Evolutionary conservation across 1,284 basidiomycete genomes (phyloP).

Genomic region (Sanghuangporus weigelae): DNA sequence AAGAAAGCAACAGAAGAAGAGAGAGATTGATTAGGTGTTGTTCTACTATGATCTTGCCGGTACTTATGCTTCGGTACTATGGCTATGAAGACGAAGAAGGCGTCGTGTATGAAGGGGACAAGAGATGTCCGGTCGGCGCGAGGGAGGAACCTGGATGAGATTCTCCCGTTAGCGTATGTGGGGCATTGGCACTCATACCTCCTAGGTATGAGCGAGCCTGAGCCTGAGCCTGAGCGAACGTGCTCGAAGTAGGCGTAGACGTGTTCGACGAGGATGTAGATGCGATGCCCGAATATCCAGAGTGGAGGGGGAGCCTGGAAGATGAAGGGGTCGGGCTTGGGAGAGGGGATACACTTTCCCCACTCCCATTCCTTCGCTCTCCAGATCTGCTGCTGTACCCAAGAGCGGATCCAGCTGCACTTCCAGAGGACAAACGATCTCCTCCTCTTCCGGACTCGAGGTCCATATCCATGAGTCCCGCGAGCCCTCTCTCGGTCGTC

Average conservation of each 20-base stretch:
- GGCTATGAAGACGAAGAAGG: not conserved
- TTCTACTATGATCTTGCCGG: not conserved
- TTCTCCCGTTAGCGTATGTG: not conserved
- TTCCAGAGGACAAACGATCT: slow-evolving; percentile 31
- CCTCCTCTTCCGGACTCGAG: slow-evolving; percentile 28
- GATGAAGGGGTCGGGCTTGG: not conserved
- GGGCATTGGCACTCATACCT: not conserved
- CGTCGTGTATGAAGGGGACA: not conserved
- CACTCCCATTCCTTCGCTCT: not conserved
- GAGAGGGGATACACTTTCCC: not conserved
- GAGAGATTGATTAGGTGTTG: not conserved
- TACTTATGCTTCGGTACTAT: not conserved
- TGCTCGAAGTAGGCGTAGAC: not conserved
- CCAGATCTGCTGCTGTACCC: not conserved
- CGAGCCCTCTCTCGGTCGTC: slow-evolving; percentile 49
- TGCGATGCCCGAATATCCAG: not conserved
- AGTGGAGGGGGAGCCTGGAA: not conserved
- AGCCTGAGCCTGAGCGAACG: not conserved
- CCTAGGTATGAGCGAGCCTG: not conserved
- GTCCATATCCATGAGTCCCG: slow-evolving; percentile 28
- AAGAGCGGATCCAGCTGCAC: not conserved
- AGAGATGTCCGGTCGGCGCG: not conserved
- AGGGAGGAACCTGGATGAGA: not conserved
- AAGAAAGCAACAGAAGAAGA: not conserved
- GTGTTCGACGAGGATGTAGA: not conserved